phyloP scores from a whole-genome alignment of 2,329 filamentous ascomycete genomes.

The Cercospora beticola region DNA sequence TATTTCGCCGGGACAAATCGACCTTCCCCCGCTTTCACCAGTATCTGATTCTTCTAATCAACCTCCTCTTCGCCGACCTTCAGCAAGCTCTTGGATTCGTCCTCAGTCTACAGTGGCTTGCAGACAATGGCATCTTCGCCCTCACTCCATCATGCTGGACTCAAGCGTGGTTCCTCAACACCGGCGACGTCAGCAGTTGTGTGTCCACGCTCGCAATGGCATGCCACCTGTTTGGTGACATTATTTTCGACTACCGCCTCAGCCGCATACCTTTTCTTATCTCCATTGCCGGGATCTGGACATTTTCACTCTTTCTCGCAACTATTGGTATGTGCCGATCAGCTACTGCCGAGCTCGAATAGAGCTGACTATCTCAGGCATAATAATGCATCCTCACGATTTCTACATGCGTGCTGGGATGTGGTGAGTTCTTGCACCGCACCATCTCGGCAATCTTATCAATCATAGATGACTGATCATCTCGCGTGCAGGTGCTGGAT shows the following conservation, averaged over 20 bases:
- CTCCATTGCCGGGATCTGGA: constrained; percentile 55
- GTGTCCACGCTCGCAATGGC: constrained; percentile 66
- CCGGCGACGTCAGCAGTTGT: constrained; percentile 64
- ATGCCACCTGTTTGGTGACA: constrained; percentile 62
- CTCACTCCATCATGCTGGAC: constrained; percentile 56
- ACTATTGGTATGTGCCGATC: constrained; percentile 39
- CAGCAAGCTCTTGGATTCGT: constrained; percentile 65
- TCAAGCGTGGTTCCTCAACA: constrained; percentile 67
- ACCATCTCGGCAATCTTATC: neutral
- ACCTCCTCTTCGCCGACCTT: constrained; percentile 65
- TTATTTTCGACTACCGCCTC: constrained; percentile 57
- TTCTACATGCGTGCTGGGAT: constrained; percentile 63
- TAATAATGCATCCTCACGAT: constrained; percentile 44
- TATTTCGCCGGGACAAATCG: constrained; percentile 28
- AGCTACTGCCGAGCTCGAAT: too few relatives aligned
- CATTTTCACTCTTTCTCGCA: constrained; percentile 58
- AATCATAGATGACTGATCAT: neutral
- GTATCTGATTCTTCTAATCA: constrained; percentile 67
- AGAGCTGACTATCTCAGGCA: constrained; percentile 33
- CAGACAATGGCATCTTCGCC: constrained; percentile 55
- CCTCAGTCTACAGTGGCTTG: constrained; percentile 60
- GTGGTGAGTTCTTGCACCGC: constrained; percentile 44
- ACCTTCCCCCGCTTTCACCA: constrained; percentile 51
- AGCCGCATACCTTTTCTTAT: constrained; percentile 53
- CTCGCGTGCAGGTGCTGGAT: constrained; percentile 55